These are phyloP conservation scores for Boletus subcaerulescens DNA, from an alignment of 768 basidiomycete genomes.

Conservation along the genomic window DNA sequence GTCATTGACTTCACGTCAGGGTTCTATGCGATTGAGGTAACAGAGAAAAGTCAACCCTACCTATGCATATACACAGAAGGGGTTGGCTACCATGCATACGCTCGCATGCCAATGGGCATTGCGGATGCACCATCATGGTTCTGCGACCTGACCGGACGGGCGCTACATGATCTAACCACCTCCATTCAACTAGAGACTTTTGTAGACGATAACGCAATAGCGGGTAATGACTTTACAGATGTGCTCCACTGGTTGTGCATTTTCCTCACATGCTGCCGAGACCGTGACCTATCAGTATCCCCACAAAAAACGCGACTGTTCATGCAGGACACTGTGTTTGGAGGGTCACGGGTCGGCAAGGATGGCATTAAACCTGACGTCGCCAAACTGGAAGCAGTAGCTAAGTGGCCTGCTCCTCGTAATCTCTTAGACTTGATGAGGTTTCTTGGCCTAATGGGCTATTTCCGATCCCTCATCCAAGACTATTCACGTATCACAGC, in stretches of 20 bases:
- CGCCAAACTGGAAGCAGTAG: not conserved
- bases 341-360: not conserved
- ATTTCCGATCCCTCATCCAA: constrained; percentile 7
- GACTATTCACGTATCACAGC: not conserved
- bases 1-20: constrained; percentile 24
- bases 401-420: not conserved
- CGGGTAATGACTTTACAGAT: not conserved
- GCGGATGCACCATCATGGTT: constrained; percentile 34
- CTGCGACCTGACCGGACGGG: not conserved
- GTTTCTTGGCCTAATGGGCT: constrained; percentile 8
- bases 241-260: not conserved
- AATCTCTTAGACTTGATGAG: not conserved
- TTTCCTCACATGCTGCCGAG: not conserved
- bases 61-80: constrained; percentile 38
- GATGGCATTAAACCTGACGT: constrained; percentile 1
- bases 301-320: constrained; percentile 3
- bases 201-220: not conserved
- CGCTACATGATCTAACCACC: not conserved
- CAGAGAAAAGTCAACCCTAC: constrained; percentile 20
- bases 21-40: constrained; percentile 22
- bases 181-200: not conserved
- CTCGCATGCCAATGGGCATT: constrained; percentile 40
- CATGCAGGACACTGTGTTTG: constrained; percentile 1
- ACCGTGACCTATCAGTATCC: constrained; percentile 3
- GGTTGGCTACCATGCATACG: constrained; percentile 35